Evolutionary conservation across 225 moss, liverwort and hornwort genomes (phyloP), one percentile per base, ranked within the genome.

Genomic region (Lunularia cruciata): DNA sequence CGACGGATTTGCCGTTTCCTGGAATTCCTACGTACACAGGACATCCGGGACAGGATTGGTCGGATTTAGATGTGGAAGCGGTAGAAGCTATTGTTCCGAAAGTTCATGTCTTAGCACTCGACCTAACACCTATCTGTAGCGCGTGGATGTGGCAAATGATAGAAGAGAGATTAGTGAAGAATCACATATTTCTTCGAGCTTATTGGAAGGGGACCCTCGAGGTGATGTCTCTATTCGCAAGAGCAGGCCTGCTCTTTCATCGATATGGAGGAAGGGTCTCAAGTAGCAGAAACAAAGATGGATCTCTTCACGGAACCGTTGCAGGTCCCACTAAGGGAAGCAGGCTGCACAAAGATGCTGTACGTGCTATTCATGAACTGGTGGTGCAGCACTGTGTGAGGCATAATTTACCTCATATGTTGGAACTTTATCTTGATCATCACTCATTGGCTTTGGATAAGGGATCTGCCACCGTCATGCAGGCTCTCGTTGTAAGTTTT

Each of bases 61-160:
- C 71, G 36, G 77, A 74, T 37, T 47, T 71, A 36, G 77, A 75
- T 63, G 69, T 67, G 39, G 73, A 77, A 30, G 59, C 51, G 36
- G 74, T 72, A 8, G 73, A 83, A 65, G 75, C 77, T 48, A 60
- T 80, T 39, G 78, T 92, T 49, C 92, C 92, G 0, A 92, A 89
- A 76, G 85, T 96, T 40, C 90, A 86, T 46, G 76, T 92, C 57
- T 76, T 96, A 72, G 76, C 81, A 38, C 78, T 90, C 32, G 88
- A 92, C 76, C 77, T 88, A 65, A 80, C 81, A 72, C 68, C 87
- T 47, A 81, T 83, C 55, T 88, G 90, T 52, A 89, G 84, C 75
- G 86, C 88, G 68, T 96, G 84, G 87, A 79, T 96, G 80, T 90
- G 92, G 95, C 88, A 96, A 42, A 80, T 89, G 81, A 87, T 96